Conservation (phyloP, 2,329 filamentous ascomycete species). For the Plenodomus biglobosus region DNA sequence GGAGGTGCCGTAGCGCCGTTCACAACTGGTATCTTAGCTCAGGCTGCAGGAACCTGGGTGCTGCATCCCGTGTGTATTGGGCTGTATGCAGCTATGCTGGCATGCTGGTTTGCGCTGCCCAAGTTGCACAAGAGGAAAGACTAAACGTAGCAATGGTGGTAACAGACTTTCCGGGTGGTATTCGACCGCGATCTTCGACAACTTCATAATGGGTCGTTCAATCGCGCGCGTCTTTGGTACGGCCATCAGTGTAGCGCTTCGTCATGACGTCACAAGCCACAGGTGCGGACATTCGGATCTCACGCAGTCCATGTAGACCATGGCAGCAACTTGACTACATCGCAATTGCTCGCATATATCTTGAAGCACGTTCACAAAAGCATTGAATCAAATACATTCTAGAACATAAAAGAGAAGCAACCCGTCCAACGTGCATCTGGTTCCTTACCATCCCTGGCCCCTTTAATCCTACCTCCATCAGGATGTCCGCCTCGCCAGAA, state of each 20-base stretch:
- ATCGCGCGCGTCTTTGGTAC: not conserved
- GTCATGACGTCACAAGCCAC: not conserved
- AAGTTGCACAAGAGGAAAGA: slow-evolving; percentile 61
- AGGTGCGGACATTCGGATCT: not conserved
- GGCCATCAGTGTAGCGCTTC: not conserved
- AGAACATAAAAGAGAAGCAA: too few species aligned
- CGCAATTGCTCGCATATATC: too few species aligned
- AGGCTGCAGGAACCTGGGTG: slow-evolving; percentile 64
- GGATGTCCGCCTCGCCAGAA: slow-evolving; percentile 11
- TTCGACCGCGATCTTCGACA: not conserved
- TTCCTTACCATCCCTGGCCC: not conserved
- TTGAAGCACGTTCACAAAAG: too few species aligned
- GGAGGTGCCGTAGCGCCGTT: slow-evolving; percentile 70
- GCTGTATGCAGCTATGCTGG: slow-evolving; percentile 65
- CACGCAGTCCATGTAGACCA: not conserved
- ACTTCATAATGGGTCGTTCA: not conserved
- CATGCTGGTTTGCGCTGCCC: slow-evolving; percentile 65
- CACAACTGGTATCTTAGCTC: slow-evolving; percentile 64
- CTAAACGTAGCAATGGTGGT: slow-evolving; percentile 37
- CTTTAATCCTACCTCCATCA: not conserved
- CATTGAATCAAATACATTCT: not conserved
- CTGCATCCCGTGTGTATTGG: slow-evolving; percentile 67
- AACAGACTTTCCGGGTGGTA: not conserved
- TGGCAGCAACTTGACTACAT: not conserved
- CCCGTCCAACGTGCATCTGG: not conserved